Evolutionary conservation across 768 basidiomycete genomes (phyloP), one percentile per base, ranked within the genome.

Genomic region (Kwoniella dendrophila): DNA sequence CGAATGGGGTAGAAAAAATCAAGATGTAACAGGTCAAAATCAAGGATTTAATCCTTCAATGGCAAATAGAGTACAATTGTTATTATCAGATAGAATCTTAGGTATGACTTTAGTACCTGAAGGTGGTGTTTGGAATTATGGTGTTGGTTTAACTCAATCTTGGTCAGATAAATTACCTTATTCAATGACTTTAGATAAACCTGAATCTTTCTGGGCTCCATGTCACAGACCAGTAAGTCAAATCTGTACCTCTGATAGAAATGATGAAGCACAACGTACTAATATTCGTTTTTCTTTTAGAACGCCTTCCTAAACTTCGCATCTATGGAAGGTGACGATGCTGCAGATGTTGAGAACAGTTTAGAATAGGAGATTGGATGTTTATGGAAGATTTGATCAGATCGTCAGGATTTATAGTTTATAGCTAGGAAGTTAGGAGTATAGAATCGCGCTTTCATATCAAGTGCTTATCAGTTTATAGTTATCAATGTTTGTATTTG

Each of bases 11-110:
- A 83, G 95, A 70, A 97, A 96, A 82, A 95, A 94, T 69, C 81
- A 84, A 69, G 92, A 94, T 72, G 90, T 86, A 43, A 89, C 90
- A 36, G 83, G 67, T 30, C 48, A 59, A 50, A 66, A 76, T 38
- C 70, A 87, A 82, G 92, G 95, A 41, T 99, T 95, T 83, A 98
- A 95, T 80, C 91, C 93, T n/a, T 90, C 90, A 68, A 97, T 97
- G 95, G 95, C 92, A 1, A 94, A 95, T 77, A 87, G 92, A 24
- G 92, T 96, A 24, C 81, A 84, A 78, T 83, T 98, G 32, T 83
- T 98, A 60, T 82, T 98, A 24, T 97, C 94, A 18, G 96, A 99
- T 75, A 89, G 95, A 66, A 88, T 99, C 67, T 84, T 98, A 16
- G 96, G 94, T 24, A 93, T 94, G 87, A 95, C 92, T 0, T 82